phyloP scores from a whole-genome alignment of 257 asterid species.

The Capsicum rhomboideum region DNA sequence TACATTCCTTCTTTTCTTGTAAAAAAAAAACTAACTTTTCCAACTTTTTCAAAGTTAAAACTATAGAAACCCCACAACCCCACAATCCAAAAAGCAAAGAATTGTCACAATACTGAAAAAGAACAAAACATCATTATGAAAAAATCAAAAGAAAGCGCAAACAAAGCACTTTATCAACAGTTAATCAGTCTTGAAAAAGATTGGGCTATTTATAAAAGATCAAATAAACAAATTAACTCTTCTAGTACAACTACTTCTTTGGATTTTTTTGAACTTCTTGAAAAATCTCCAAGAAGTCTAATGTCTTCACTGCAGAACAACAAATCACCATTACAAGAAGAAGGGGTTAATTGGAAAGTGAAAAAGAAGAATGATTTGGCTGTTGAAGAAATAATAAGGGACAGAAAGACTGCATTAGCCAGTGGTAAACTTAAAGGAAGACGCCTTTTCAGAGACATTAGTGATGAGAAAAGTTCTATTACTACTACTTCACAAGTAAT shows the following conservation, averaged over 20 bases:
- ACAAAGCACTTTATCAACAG: constrained; percentile 14
- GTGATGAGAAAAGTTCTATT: not conserved
- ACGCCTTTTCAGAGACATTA: constrained; percentile 21
- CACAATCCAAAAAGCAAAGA: not conserved
- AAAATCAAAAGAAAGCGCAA: constrained; percentile 14
- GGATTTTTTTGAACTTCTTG: constrained; percentile 2
- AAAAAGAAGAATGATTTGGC: constrained; percentile 11
- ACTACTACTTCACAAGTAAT: not conserved
- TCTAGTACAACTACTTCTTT: not conserved
- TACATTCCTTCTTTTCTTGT: not conserved
- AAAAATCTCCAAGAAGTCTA: constrained; percentile 32
- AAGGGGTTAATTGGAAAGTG: constrained; percentile 4
- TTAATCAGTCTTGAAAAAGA: constrained; percentile 2
- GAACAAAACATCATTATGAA: constrained; percentile 16
- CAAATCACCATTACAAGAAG: constrained; percentile 1
- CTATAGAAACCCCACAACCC: constrained; percentile 5
- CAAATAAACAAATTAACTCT: too few relatives aligned
- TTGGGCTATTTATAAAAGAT: constrained; percentile 14
- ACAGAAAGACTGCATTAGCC: constrained; percentile 31
- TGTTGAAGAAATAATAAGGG: constrained; percentile 32
- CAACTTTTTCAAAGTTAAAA: not conserved
- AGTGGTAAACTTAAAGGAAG: constrained; percentile 35
- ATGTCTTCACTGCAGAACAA: constrained; percentile 40
- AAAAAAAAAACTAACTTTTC: not conserved
- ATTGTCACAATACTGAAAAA: not conserved